phyloP scores from a whole-genome alignment of 108 stramenopile genomes.

The Pseudonitzschia multiseries region DNA sequence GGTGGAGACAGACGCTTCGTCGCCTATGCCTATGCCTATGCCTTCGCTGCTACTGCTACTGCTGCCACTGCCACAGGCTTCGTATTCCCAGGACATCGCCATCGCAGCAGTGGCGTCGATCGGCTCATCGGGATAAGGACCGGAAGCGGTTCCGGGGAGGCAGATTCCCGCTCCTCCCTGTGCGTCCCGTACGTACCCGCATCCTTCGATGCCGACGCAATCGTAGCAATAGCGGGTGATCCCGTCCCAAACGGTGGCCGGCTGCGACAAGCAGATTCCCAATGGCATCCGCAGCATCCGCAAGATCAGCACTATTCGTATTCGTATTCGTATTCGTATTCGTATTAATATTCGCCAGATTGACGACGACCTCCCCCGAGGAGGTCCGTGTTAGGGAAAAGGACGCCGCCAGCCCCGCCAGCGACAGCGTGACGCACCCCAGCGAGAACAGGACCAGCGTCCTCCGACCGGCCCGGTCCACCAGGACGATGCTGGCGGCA shows the following conservation, averaged over 20 bases:
- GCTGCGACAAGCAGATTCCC: slow-evolving; percentile 41
- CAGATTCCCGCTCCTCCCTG: slow-evolving; percentile 20
- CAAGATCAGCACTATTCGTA: no score
- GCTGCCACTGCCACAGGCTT: neutral
- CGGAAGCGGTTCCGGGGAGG: no score
- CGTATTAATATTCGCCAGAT: no score
- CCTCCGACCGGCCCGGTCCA: slow-evolving; percentile 75
- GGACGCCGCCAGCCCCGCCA: slow-evolving; percentile 59
- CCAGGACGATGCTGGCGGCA: slow-evolving; percentile 58
- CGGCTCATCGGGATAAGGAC: no score
- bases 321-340: no score
- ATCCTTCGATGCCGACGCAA: slow-evolving; percentile 59
- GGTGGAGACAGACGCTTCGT: no score
- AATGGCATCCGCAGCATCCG: no score
- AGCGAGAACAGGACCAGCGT: slow-evolving; percentile 57
- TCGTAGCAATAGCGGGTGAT: slow-evolving; percentile 67
- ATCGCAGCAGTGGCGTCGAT: no score
- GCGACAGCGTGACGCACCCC: slow-evolving; percentile 46
- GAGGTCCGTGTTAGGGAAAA: slow-evolving; percentile 58
- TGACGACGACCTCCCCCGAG: no score
- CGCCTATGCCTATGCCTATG: no score
- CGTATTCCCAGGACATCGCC: slow-evolving; percentile 15
- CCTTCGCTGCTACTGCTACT: no score
- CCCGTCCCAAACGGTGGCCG: slow-evolving; percentile 59
- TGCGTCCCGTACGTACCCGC: no score